Evolutionary conservation across 1,284 basidiomycete genomes (phyloP), one percentile per base, ranked within the genome.

Genomic region (Cutaneotrichosporon curvatum): DNA sequence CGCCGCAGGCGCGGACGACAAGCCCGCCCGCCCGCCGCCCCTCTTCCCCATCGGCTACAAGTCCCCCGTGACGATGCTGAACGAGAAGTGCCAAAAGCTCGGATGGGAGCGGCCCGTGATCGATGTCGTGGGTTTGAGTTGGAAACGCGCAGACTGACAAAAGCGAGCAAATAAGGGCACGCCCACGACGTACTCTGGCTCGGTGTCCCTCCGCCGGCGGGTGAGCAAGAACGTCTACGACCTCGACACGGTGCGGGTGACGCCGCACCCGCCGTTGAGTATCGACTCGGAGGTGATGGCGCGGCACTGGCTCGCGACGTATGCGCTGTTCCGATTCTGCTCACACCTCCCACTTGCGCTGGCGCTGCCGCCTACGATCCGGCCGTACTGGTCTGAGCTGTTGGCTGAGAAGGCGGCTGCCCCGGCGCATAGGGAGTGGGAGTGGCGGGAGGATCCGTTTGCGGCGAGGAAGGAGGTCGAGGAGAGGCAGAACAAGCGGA

Each of bases 381-480:
- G 83, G 49, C 84, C 88, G 11, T 92, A 91, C 66, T 92, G 88
- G 88, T 78, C 80, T 39, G 76, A 81, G 56, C 73, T 92, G 7
- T 81, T 81, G 15, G 73, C 73, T 3, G 84, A 86, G 60, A 85
- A 87, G 56, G 83, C 82, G 53, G 72, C 72, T 18, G 75, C 77
- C 2, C 80, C 81, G 1, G 76, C 81, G 1, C 85, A 89, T 67
- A 77, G 81, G 62, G 79, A 78, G 42, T 92, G 88, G 88, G 83
- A 87, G 78, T 92, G 85, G 65, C 77, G 79, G n/a, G 73, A 80
- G 6, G 87, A 92, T 71, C 89, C 88, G 1, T 92, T 91, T 62
- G 77, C 79, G 28, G 85, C 86, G 8, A 77, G 76, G 50, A 80
- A 80, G 55, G 75, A 77, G 51, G 83, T 87, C 0, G 77, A 80